Base-by-base conservation (phyloP, 176 grass and related monocot species). In the Olyra latifolia region DNA sequence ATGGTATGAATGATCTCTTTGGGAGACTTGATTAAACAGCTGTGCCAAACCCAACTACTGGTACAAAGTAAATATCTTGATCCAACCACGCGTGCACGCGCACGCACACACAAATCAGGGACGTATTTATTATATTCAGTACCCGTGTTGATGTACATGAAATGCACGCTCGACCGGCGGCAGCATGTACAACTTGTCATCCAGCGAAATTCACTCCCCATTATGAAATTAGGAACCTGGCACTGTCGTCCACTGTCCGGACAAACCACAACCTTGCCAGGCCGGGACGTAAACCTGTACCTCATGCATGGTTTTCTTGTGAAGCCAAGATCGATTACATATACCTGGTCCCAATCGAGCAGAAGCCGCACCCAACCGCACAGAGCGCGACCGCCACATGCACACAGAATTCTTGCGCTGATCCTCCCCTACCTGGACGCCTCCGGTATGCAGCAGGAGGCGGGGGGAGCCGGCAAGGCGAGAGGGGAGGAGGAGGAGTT, bases 161-260 rank as follows among this genome's bases (percentile, higher is more conserved):
- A 32, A 22, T 30, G 17, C 66, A 71, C 45, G 25, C 41, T 72
- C 25, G 8, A 39, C 14, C 12, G 77, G 20, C 11, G 24, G 27
- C 23, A 28, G 17, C 24, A 45, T 28, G 52, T 32, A 23, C 25
- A 47, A 11, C 40, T 35, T 5, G 39, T 19, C 54, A 61, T 12
- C 42, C 44, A 6, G 20, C 44, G 12, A 46, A 12, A 52, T 50
- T 50, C 40, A 82, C 49, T 82, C 28, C 53, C 20, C 38, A 62
- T 29, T 17, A 52, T 71, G 24, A 68, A 32, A 74, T 64, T 74
- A 74, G 69, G 57, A 82, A 64, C 15, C 57, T 64, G 69, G 20
- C 80, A 74, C 46, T 73, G 14, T 82, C 69, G 16, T 27, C 58
- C 20, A 42, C 14, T 5, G 32, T 2, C 48, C 44, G 19, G 38